Conservation (phyloP, 495 filamentous ascomycete genomes). For the Lophiostoma macrostomum region DNA sequence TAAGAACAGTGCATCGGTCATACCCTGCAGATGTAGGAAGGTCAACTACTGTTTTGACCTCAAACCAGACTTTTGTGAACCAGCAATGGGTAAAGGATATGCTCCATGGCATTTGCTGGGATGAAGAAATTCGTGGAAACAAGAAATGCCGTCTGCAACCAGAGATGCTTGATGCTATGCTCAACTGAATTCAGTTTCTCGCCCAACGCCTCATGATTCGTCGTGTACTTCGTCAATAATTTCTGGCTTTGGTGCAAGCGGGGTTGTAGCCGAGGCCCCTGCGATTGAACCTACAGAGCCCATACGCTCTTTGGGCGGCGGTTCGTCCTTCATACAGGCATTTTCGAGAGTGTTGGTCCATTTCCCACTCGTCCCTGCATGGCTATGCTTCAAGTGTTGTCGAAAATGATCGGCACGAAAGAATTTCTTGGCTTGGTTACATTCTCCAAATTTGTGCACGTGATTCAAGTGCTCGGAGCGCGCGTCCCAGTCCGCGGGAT, state of each 20-base stretch:
- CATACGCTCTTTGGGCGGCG: conserved; percentile 42
- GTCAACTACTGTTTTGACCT: no score
- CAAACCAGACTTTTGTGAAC: no score
- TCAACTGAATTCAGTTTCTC: conserved; percentile 14
- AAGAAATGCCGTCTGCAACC: conserved; percentile 8
- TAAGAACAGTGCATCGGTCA: no score
- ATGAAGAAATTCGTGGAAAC: conserved; percentile 4
- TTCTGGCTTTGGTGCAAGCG: conserved; percentile 25
- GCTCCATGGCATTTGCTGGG: conserved; percentile 8
- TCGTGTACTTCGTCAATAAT: conserved; percentile 35
- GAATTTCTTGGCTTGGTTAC: conserved; percentile 98
- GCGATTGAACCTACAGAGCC: conserved; percentile 26
- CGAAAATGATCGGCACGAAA: conserved; percentile 97
- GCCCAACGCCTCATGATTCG: conserved; percentile 33
- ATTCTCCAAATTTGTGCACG: conserved; percentile 95
- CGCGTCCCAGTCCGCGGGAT: conserved; percentile 76
- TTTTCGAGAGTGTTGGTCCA: conserved; percentile 99
- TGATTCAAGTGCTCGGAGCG: conserved; percentile 82
- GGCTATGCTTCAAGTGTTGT: conserved; percentile 97
- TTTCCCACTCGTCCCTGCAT: conserved; percentile 93
- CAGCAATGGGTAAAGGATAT: no score
- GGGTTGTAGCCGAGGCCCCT: conserved; percentile 10
- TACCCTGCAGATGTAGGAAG: no score
- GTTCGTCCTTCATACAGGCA: conserved; percentile 94
- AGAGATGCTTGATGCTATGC: conserved; percentile 30